phyloP scores from a whole-genome alignment of 192 early-diverging fungal genomes.

The Podochytrium sp. region DNA sequence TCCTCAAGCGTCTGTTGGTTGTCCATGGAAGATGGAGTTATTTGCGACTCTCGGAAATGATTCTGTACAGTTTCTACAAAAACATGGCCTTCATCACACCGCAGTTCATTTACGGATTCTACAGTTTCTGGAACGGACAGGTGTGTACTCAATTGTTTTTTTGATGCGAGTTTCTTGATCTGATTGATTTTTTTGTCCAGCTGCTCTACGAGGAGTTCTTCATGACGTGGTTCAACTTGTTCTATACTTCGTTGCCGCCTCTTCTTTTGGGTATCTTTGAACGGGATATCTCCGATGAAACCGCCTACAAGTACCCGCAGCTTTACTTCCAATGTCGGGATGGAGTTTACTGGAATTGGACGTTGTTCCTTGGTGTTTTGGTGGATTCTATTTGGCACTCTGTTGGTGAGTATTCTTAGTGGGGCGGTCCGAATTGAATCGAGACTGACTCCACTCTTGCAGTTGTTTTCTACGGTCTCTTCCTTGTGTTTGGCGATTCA shows the following conservation, averaged over 20 bases:
- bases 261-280: constrained; percentile 55
- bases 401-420: constrained; percentile 16
- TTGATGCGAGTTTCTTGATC: neutral
- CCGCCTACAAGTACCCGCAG: constrained; percentile 45
- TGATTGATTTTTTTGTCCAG: constrained; percentile 17
- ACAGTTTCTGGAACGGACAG: constrained; percentile 49
- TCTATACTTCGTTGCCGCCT: constrained; percentile 57
- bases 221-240: constrained; percentile 56
- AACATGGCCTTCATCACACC: constrained; percentile 57
- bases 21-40: constrained; percentile 60
- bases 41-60: constrained; percentile 42
- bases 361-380: constrained; percentile 7
- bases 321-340: constrained; percentile 46
- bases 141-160: constrained; percentile 36
- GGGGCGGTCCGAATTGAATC: constrained; percentile 3
- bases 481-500: constrained; percentile 40
- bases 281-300: constrained; percentile 45
- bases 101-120: constrained; percentile 57
- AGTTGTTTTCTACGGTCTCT: constrained; percentile 42
- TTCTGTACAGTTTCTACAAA: constrained; percentile 63
- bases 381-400: constrained; percentile 25
- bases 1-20: constrained; percentile 50
- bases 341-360: constrained; percentile 50
- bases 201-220: constrained; percentile 59
- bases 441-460: constrained; percentile 2